Evolutionary conservation across 2,329 filamentous ascomycete species (phyloP), one percentile per base, ranked within the genome.

Genomic region (Diaporthe aspalathi): DNA sequence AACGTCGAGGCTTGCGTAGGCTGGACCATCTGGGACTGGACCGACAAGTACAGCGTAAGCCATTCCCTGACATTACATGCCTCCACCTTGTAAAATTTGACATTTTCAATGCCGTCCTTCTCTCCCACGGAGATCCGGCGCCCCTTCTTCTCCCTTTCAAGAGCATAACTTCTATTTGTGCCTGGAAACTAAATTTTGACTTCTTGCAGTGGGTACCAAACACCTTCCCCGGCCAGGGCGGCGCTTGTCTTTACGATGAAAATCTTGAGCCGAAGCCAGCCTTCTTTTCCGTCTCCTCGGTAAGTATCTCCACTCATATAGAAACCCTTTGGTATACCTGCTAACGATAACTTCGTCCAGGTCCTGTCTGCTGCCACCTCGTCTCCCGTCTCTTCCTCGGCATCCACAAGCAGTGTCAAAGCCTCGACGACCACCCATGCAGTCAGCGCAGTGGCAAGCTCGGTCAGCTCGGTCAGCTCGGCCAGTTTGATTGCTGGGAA

Each of bases 1-100:
- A 78, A 79, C 62, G 76, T 78, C 38, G 67, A 73, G 32, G 73
- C 75, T 54, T 85, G 83, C 74, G 76, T 85, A 4, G 83, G 83
- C 16, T 79, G 84, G 29, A 84, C 82, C 22, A 77, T 84, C 54
- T 84, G 83, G 83, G 79, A 80, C 74, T 83, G 80, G 72, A 79
- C 79, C 53, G 83, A 84, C 75, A 81, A 81, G 29, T 63, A 63
- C 27, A 63, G 57, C 43, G 57, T 63, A 35, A 63, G 57, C 27
- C 49, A 16, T 14, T 35, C 22, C 27, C 43, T 35, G 2, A 22
- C 32, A 3, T 12, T 22, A 6, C 11, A n/a, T 29, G 8, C 4
- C 32, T 27, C 9, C 52, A n/a, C 4, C 11, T 4, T n/a, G 17
- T 2, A 5, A 17, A 16, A 16, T 8, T 32, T 32, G 32, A 32